Evolutionary conservation across 352 stramenopile genomes (phyloP).

Genomic region (Thraustotheca clavata): DNA sequence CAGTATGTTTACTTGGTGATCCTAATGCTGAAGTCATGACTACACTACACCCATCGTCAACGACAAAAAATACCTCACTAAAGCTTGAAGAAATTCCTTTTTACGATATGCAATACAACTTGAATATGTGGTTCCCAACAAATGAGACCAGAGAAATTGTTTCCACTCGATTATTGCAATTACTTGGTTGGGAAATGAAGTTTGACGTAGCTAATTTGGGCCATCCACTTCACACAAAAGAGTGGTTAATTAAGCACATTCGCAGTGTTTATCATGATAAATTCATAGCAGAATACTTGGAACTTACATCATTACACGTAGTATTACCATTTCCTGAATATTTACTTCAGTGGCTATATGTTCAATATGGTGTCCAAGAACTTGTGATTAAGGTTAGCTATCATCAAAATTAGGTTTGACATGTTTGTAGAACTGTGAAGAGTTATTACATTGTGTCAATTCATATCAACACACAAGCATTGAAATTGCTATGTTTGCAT

Average conservation of each 20-base stretch:
- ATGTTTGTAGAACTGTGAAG: conserved; percentile 1
- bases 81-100: not conserved
- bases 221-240: not conserved
- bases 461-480: not conserved
- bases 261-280: conserved; percentile 19
- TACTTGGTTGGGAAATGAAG: conserved; percentile 1
- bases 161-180: not conserved
- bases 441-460: not conserved
- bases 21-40: not conserved
- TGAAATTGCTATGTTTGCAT: conserved; percentile 4
- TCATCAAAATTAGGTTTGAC: too few species aligned
- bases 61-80: not conserved
- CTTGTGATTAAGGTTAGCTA: conserved; percentile 1
- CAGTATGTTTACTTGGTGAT: not conserved
- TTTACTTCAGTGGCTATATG: conserved; percentile 1
- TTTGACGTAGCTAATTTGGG: not conserved
- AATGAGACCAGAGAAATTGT: not conserved
- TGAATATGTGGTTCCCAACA: not conserved
- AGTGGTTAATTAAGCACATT: conserved; percentile 21
- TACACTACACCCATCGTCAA: not conserved
- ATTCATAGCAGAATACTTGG: conserved; percentile 12
- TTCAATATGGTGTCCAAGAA: conserved; percentile 15
- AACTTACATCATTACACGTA: conserved; percentile 6
- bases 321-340: conserved; percentile 13
- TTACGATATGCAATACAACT: not conserved